phyloP scores from a whole-genome alignment of 139 green algal genomes.

The Closterium sp. region DNA sequence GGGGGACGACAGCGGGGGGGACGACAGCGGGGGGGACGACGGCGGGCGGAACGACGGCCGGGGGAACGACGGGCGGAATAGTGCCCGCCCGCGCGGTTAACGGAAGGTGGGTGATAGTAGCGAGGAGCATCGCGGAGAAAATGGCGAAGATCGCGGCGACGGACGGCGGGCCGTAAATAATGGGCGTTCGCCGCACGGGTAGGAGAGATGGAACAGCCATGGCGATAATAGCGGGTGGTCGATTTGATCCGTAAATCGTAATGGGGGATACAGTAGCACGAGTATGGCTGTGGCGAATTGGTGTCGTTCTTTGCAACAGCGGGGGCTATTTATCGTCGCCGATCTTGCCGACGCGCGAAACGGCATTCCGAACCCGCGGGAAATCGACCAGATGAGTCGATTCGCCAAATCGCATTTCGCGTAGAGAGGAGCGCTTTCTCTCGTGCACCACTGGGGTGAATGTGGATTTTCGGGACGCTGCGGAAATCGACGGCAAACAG shows the following conservation, averaged over 20 bases:
- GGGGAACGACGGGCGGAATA: neutral
- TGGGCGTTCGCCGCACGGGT: too few species aligned
- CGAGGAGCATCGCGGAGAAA: neutral
- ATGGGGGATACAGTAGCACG: neutral
- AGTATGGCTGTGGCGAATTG: neutral
- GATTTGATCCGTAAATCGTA: neutral
- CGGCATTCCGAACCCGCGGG: too few species aligned
- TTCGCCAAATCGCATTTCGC: neutral
- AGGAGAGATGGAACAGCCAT: neutral
- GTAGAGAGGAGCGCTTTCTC: neutral
- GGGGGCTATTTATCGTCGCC: neutral
- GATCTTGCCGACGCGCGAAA: too few species aligned
- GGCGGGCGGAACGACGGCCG: neutral
- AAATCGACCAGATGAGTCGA: neutral
- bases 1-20: neutral
- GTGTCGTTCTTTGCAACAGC: neutral
- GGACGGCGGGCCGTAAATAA: neutral
- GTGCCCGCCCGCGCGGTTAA: too few species aligned
- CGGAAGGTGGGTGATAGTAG: neutral
- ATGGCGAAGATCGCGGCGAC: neutral
- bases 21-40: neutral
- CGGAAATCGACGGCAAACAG: neutral
- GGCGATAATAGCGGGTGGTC: neutral
- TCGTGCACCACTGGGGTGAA: neutral
- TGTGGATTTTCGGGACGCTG: neutral